Conservation (phyloP, 306 rosid species). For the Fragaria vesca region DNA sequence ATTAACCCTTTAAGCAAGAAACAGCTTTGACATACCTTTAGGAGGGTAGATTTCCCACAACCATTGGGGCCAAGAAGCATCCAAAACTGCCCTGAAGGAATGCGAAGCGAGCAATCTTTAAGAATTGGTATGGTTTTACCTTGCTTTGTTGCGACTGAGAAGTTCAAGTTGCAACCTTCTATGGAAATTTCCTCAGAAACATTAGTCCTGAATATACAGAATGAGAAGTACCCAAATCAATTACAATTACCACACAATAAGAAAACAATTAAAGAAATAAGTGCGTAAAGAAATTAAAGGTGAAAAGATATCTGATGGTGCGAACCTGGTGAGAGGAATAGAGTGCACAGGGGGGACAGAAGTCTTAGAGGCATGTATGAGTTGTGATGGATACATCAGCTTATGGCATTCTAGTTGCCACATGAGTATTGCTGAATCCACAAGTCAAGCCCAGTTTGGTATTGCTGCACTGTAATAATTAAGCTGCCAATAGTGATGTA, state of each 20-base stretch:
- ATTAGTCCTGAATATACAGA: constrained; percentile 34
- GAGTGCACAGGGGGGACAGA: constrained; percentile 42
- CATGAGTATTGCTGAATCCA: neutral
- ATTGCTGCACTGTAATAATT: neutral
- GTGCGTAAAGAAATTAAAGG: constrained; percentile 37
- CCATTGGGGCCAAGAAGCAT: constrained; percentile 96
- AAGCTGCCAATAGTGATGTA: neutral
- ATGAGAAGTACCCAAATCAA: neutral
- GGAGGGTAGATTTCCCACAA: constrained; percentile 83
- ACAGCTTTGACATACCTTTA: constrained; percentile 49
- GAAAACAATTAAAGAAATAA: neutral
- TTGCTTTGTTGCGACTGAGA: constrained; percentile 54
- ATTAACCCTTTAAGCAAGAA: neutral
- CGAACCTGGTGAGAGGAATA: constrained; percentile 21
- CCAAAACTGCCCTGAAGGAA: constrained; percentile 86
- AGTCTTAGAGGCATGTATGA: constrained; percentile 31
- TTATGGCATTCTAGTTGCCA: constrained; percentile 4
- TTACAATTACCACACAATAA: neutral
- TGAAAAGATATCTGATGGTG: constrained; percentile 10
- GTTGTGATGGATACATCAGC: constrained; percentile 4
- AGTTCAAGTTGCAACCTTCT: constrained; percentile 55
- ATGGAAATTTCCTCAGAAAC: constrained; percentile 47
- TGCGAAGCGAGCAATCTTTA: constrained; percentile 64
- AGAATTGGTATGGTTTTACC: constrained; percentile 51
- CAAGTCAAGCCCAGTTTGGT: neutral